These are phyloP conservation scores for Rickenella mellea DNA, from an alignment of 768 basidiomycete species.

Conservation along the genomic window DNA sequence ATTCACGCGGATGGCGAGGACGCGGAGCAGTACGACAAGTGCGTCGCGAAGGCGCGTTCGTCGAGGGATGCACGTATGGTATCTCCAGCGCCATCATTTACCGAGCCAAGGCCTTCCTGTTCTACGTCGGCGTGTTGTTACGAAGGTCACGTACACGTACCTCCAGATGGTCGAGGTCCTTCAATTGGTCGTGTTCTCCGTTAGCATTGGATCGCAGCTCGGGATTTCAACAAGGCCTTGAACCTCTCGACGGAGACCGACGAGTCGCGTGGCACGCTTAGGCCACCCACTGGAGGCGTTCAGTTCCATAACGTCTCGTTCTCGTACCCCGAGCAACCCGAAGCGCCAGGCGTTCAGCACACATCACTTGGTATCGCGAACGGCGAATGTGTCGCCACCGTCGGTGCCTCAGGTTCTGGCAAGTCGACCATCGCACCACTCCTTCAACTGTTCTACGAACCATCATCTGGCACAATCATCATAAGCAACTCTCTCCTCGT, in stretches of 20 bases:
- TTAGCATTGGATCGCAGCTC: conserved; percentile 85
- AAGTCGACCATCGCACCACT: conserved; percentile 88
- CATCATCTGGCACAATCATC: conserved; percentile 49
- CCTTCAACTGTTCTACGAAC: conserved; percentile 85
- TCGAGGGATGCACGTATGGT: conserved; percentile 78
- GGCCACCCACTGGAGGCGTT: conserved; percentile 56
- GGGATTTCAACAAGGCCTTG: conserved; percentile 66
- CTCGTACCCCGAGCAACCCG: conserved; percentile 73
- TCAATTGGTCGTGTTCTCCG: conserved; percentile 85
- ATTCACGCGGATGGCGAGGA: too few relatives aligned
- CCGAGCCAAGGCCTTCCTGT: conserved; percentile 81
- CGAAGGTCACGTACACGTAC: conserved; percentile 74
- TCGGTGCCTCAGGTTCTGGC: conserved; percentile 89
- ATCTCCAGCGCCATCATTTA: conserved; percentile 79
- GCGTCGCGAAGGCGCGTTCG: conserved; percentile 96
- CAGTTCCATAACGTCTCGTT: conserved; percentile 70
- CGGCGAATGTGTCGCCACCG: conserved; percentile 85
- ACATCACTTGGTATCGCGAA: conserved; percentile 56
- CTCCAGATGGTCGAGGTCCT: conserved; percentile 85
- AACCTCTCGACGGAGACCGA: conserved; percentile 50
- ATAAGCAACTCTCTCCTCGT: conserved; percentile 45
- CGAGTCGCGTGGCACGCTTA: conserved; percentile 62
- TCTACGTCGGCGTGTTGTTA: conserved; percentile 86
- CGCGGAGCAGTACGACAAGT: too few relatives aligned
- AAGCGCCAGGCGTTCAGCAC: conserved; percentile 58